These are phyloP conservation scores for Pestalotiopsis sp. DNA, from an alignment of 2,329 filamentous ascomycete genomes.

Conservation along the genomic window DNA sequence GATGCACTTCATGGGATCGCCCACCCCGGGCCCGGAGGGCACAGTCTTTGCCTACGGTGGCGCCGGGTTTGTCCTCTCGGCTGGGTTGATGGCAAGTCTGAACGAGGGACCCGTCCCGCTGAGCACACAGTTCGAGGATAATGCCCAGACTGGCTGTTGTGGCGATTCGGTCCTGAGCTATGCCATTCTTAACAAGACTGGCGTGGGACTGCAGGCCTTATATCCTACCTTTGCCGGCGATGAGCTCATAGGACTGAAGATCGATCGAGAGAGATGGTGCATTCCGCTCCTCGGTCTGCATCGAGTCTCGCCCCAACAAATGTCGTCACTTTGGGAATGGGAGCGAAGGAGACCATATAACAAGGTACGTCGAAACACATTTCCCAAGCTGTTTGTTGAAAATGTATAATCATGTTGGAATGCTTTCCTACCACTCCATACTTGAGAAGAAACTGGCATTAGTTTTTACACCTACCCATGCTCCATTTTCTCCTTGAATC, in stretches of 20 bases:
- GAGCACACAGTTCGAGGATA: neutral
- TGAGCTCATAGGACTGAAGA: neutral
- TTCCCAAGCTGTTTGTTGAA: too few species aligned
- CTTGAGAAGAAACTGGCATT: too few species aligned
- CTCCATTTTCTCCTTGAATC: too few species aligned
- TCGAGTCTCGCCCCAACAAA: neutral
- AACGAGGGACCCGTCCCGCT: neutral
- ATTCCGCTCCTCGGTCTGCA: constrained; percentile 4
- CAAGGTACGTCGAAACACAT: neutral
- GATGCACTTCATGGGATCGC: constrained; percentile 56
- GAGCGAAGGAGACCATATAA: neutral
- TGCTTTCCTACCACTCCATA: too few species aligned
- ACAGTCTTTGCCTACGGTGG: constrained; percentile 56
- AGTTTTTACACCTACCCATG: too few species aligned
- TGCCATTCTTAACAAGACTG: constrained; percentile 4
- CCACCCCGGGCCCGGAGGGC: constrained; percentile 49
- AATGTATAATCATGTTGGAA: too few species aligned
- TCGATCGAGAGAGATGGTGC: neutral
- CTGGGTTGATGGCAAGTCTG: neutral
- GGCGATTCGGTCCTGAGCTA: neutral
- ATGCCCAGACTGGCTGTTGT: constrained; percentile 6
- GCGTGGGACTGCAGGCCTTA: neutral
- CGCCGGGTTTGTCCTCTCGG: constrained; percentile 54
- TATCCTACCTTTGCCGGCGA: constrained; percentile 3
- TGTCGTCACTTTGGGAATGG: constrained; percentile 4